Base-by-base conservation (phyloP, 2,329 filamentous ascomycete species). In the Penicillium freii region DNA sequence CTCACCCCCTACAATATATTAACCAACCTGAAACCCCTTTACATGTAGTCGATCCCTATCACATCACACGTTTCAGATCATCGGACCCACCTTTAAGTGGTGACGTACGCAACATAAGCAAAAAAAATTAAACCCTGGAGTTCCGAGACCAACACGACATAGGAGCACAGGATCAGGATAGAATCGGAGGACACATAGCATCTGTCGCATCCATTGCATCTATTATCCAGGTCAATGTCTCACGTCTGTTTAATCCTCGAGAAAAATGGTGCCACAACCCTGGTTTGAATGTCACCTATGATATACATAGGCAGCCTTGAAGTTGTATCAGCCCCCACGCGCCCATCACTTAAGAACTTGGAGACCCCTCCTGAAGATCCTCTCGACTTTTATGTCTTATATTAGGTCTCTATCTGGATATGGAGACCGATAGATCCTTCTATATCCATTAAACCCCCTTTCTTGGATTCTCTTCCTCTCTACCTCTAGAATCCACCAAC, bases 381-480 rank as follows among this genome's bases (percentile, higher is more conserved):
- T 19, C 15, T 40, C 31, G 4, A 33, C 31, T 11, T 29, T 19
- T 13, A n/a, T 48, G n/a, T 39, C 38, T 54, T 50, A 33, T 44
- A 29, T 19, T 34, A 17, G 36, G 34, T 46, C 49, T 47, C 29
- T 49, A 57, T 36, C 54, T 56, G 54, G 54, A 36, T 23, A 57
- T 57, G 54, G 49, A 43, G 54, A 34, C 29, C 17, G 45, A 46
- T 21, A 31, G 33, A 50, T 50, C 27, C 3, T 17, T 40, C 10
- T n/a, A 49, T n/a, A 42, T 27, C n/a, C 4, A 33, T 27, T 43
- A 50, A 36, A 19, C 17, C 13, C 13, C 38, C 19, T 25, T 21
- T 42, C 34, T 34, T 17, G 5, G 13, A 51, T 44, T 34, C 45
- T 39, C 25, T 75, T 57, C 73, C 71, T 46, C 36, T 42, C 42